Evolutionary conservation across 768 basidiomycete species (phyloP), one percentile per base, ranked within the genome.

Genomic region (Leucogyrophana mollusca): DNA sequence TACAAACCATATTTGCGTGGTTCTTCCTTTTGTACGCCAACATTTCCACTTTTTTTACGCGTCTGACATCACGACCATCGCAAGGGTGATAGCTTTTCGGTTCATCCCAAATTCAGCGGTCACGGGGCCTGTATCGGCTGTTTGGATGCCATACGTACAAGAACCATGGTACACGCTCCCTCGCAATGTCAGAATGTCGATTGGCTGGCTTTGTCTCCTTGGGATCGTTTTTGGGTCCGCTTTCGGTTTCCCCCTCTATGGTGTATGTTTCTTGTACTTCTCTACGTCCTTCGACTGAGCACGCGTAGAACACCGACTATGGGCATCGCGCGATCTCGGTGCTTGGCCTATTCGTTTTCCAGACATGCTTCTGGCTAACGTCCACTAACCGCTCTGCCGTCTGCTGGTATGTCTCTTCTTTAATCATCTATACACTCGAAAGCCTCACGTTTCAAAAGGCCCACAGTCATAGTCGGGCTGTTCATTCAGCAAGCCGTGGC

Each of bases 401-500:
- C 44, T 84, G 84, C 34, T 94, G 91, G 90, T 86, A 54, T 32
- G 76, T 60, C 13, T 21, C 39, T 16, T n/a, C 2, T 6, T 46
- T 40, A 39, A 21, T 6, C 22, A 6, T n/a, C 32, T 18, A 1
- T 33, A 14, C 9, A 21, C 4, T 20, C 16, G 13, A 16, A 23
- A 36, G n/a, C n/a, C 52, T 56, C 25, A 53, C 13, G 23, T 9
- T 27, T 9, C 25, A 39, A 2, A 34, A 87, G 86, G 88, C 85
- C 81, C 11, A 92, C 91, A n/a, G 80, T 93, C 56, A 83, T 94
- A 47, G 84, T 91, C 39, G 93, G 93, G 16, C 71, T 94, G 16
- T 84, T 93, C 66, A 56, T 86, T 34, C 93, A 96, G 61, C 91
- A 94, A 70, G 79, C 72, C 14, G 79, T 94, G 37, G 93, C 93